Base-by-base conservation (phyloP, 2,329 filamentous ascomycete genomes). In the Colletotrichum echinochloae region DNA sequence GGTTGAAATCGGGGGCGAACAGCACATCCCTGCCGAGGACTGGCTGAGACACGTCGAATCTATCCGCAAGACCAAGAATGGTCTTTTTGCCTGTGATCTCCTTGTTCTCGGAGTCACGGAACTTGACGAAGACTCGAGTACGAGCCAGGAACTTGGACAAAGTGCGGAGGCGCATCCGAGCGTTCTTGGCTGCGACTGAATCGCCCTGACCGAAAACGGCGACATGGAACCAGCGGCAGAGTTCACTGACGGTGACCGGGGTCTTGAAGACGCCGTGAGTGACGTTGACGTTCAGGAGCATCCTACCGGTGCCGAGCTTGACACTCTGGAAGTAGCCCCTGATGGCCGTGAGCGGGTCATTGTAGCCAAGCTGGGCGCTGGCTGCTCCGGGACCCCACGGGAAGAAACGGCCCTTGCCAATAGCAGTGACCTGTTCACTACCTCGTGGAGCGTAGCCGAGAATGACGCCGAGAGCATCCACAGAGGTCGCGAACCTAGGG, bases 311-410 rank as follows among this genome's bases (percentile, higher is more conserved):
- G 0, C 84, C 84, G 0, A 86, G 79, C 7, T 87, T 85, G 3
- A 85, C 81, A 39, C 86, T 88, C 74, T 88, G 85, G 66, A 88
- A 88, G 73, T 86, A 89, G 1, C 88, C 88, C 20, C 87, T 83
- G 1, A 85, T 78, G 37, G 86, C 82, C 9, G 79, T 54, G 26
- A 86, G 78, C 9, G 78, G 78, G 0, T 74, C 74, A 0, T 79
- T 77, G 6, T 65, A 49, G 7, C 74, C 75, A 5, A 85, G 74
- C 0, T 75, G 63, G 0, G 66, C 52, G 1, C 71, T 73, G 28
- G 82, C 79, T 1, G 75, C 72, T 26, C 60, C 65, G 3, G 76
- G 54, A 9, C 80, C 77, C 57, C 84, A 75, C 0, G 86, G 81
- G 72, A 89, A 89, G 73, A 85, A 86, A 1, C 86, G 83, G 9